Conservation (phyloP, 257 asterid genomes). For the Ehretia macrophylla region DNA sequence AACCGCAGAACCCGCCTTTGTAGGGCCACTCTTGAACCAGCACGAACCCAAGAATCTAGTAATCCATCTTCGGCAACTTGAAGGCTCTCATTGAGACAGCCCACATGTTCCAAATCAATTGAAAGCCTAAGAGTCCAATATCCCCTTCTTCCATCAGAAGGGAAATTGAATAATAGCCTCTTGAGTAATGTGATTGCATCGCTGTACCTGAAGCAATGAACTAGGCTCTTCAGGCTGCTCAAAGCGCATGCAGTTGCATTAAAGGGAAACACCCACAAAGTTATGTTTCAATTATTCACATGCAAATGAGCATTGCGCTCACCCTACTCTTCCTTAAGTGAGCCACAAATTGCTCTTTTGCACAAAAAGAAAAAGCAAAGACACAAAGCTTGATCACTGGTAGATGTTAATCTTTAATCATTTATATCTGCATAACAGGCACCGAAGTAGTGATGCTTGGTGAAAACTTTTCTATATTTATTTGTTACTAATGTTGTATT, state of each 20-base stretch:
- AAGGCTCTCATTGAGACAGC: constrained; percentile 72
- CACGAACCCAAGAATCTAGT: constrained; percentile 86
- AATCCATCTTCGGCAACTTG: constrained; percentile 78
- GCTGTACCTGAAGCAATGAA: constrained; percentile 43
- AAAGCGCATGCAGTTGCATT: neutral
- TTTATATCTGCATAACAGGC: too few relatives aligned
- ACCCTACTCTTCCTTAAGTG: too few relatives aligned
- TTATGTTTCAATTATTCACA: neutral
- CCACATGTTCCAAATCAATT: constrained; percentile 83
- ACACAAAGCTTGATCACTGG: too few relatives aligned
- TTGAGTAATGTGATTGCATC: constrained; percentile 72
- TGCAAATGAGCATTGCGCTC: neutral
- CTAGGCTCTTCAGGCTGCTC: constrained; percentile 6
- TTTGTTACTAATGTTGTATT: neutral
- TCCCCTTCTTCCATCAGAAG: constrained; percentile 82
- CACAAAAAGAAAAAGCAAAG: too few relatives aligned
- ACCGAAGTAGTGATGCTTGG: too few relatives aligned
- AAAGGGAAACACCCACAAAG: neutral
- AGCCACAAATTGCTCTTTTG: too few relatives aligned
- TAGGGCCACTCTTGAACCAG: constrained; percentile 84
- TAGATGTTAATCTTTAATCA: too few relatives aligned
- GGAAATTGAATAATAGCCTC: constrained; percentile 50
- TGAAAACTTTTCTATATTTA: too few relatives aligned
- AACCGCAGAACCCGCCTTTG: constrained; percentile 74
- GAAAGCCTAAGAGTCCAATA: constrained; percentile 90